Evolutionary conservation across 2,329 filamentous ascomycete species (phyloP).

Genomic region (Fusarium agapanthi): DNA sequence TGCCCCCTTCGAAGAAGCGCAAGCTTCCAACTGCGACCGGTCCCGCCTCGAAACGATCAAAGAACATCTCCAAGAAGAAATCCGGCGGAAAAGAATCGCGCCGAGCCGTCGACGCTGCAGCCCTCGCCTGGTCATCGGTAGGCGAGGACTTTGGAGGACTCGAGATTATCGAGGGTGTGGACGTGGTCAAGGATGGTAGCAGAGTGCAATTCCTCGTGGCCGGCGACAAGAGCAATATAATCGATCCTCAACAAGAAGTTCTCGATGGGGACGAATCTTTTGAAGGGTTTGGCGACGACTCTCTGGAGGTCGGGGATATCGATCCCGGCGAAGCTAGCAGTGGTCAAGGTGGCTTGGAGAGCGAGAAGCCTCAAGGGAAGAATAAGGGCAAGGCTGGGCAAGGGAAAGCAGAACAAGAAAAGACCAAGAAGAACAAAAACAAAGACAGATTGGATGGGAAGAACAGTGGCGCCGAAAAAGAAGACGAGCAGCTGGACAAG

Average conservation of each 20-base stretch:
- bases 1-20: conserved; percentile 49
- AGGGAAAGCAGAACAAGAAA: conserved; percentile 39
- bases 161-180: conserved; percentile 91
- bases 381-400: conserved; percentile 46
- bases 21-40: conserved; percentile 47
- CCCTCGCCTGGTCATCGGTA: conserved; percentile 74
- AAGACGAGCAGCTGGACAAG: conserved; percentile 47
- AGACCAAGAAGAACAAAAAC: conserved; percentile 31
- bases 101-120: conserved; percentile 54
- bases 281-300: conserved; percentile 68
- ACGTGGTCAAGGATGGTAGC: conserved; percentile 75
- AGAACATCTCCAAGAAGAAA: conserved; percentile 45
- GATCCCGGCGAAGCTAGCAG: conserved; percentile 45
- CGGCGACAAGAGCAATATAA: conserved; percentile 52
- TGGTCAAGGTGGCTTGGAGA: conserved; percentile 45
- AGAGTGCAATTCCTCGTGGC: conserved; percentile 64
- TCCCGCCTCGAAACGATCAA: conserved; percentile 50
- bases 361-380: conserved; percentile 42
- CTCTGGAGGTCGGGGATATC: conserved; percentile 46
- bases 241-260: conserved; percentile 25
- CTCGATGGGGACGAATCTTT: conserved; percentile 64
- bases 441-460: conserved; percentile 47
- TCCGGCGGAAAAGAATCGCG: conserved; percentile 37
- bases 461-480: conserved; percentile 31
- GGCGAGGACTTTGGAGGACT: conserved; percentile 93